Conservation (phyloP, 2,329 filamentous ascomycete genomes). For the Leptographium wingfieldii region DNA sequence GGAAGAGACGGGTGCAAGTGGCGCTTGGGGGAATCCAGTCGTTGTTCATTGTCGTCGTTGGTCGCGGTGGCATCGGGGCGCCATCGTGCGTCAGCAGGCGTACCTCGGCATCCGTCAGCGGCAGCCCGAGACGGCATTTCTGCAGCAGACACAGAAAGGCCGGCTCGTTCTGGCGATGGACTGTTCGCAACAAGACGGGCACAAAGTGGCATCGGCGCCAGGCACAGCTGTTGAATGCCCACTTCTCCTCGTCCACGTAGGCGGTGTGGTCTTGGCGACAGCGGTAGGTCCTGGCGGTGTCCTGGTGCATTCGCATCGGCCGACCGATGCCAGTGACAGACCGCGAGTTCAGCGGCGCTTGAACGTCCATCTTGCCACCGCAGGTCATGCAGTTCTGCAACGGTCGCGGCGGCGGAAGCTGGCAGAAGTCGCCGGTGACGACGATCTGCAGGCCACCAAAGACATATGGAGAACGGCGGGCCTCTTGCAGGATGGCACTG, state of each 20-base stretch:
- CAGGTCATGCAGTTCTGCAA: slow-evolving; percentile 39
- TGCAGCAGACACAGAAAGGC: slow-evolving; percentile 42
- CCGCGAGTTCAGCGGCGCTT: not conserved
- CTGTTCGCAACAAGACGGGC: slow-evolving; percentile 37
- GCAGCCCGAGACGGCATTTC: slow-evolving; percentile 35
- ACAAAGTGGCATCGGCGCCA: slow-evolving; percentile 43
- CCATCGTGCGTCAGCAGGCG: slow-evolving; percentile 31
- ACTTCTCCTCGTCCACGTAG: slow-evolving; percentile 39
- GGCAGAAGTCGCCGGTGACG: slow-evolving; percentile 48
- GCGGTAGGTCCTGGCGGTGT: slow-evolving; percentile 15
- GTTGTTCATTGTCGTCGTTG: not conserved
- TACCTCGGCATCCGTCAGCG: slow-evolving; percentile 23
- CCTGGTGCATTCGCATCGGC: not conserved
- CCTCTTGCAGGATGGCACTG: slow-evolving; percentile 31
- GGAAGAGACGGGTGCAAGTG: slow-evolving; percentile 32
- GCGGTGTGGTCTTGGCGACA: slow-evolving; percentile 20
- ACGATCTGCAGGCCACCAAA: slow-evolving; percentile 40
- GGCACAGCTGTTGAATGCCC: slow-evolving; percentile 43
- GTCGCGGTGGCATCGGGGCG: slow-evolving; percentile 8
- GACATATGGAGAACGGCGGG: slow-evolving; percentile 14
- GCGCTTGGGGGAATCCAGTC: slow-evolving; percentile 13
- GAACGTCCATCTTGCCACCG: slow-evolving; percentile 22
- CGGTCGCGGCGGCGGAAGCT: slow-evolving; percentile 45
- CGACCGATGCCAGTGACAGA: not conserved
- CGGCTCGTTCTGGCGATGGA: slow-evolving; percentile 44